Base-by-base conservation (phyloP, 257 asterid species). In the Paraleonurus japonicus region DNA sequence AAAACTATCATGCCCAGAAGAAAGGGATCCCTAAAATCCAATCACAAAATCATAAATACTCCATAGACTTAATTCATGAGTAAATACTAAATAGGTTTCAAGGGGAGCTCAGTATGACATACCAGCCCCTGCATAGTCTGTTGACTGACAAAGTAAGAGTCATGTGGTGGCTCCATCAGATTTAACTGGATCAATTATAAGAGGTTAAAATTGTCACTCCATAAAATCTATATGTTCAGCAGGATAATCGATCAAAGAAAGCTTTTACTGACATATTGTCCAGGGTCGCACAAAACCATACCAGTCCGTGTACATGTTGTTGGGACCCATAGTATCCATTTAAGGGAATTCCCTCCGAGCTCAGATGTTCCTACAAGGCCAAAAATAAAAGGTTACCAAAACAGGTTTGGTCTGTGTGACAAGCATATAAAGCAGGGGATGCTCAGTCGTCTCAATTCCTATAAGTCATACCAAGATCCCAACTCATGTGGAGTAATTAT, bases 141-240 rank as follows among this genome's bases (percentile, higher is more conserved):
- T 76, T 88, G 96, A 81, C 88, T 71, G 26, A 87, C 95, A 79
- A 86, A 89, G 79, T 88, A 92, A 71, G 86, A 85, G 62, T 91
- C 98, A 51, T 87, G 89, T 22, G 98, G 98, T 32, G 95, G 96
- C 84, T 94, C 99, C 99, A 91, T 94, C 88, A 94, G 80, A 79
- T 94, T 94, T 74, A 94, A 84, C 92, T 94, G 93, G 75, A 85
- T 78, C 80, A 78, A 82, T 24, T 70, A 75, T 45, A 64, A 58
- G 78, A 59, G 65, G 17, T 33, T 26, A 70, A 63, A 66, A 67
- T 51, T 45, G 62, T 16, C 57, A 20, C 57, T 58, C 65, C 41
- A 51, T 23, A 55, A 68, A 48, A 63, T 61, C 4, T 53, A 9
- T 58, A 61, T 39, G 61, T 51, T 7, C 55, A 70, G 61, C 53